Base-by-base conservation (phyloP, 164 flowering plant genomes). In the Kalanchoe fedtschenkoi region DNA sequence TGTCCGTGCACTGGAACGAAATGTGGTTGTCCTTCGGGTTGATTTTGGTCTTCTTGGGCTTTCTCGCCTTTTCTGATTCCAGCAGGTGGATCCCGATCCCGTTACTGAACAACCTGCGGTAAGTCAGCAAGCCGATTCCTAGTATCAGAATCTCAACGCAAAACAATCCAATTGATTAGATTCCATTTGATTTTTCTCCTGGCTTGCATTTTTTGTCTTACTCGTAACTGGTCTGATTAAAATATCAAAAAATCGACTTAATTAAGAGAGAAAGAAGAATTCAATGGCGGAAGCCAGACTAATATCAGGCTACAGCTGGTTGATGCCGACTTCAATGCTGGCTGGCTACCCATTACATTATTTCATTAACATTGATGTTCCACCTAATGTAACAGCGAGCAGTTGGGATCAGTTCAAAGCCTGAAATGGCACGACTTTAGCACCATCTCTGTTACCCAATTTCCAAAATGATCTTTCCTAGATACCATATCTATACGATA, bases 1-100 rank as follows among this genome's bases (percentile, higher is more conserved):
- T 71, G 65, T 71, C 70, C 6, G 75, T 30, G 66, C 70, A 64
- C 56, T 78, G 78, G 62, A 78, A 78, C 0, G 81, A 78, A 17
- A 78, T 78, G 68, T 78, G 81, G 54, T 73, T 72, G 66, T 78
- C 81, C 30, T 78, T 78, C 4, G 81, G 81, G 30, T 78, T 73
- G 19, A 74, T 75, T 60, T 9, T 34, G 0, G 41, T 59, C 30
- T 60, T 71, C 61, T 60, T 68, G 11, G 30, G 10, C 61, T 33
- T 58, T 16, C 64, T 69, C n/a, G 19, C 43, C 0, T 61, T 28
- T 0, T 69, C 65, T 51, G 56, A 51, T 51, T 5, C 56, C 56
- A 51, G 15, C 56, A 51, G 26, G 16, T 51, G 56, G 16, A 51
- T 24, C 16, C 56, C 32, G 14, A 51, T 51, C 1, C 55, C 29